Evolutionary conservation across 2,329 filamentous ascomycete species (phyloP), one percentile per base, ranked within the genome.

Genomic region (Elsinoe perseae): DNA sequence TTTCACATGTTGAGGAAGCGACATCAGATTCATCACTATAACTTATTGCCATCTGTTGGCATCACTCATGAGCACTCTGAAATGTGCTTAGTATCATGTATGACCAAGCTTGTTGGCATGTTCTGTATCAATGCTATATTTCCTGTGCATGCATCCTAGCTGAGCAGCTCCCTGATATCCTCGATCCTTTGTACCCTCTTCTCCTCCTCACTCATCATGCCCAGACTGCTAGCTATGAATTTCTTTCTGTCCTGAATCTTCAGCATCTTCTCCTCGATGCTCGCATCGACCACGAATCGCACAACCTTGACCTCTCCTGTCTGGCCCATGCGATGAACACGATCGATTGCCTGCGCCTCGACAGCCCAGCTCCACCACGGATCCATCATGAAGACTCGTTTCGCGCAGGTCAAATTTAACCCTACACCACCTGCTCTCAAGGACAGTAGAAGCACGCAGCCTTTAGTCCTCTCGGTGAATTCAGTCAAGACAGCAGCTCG

Each of bases 301-400:
- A 85, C 85, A 0, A 98, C 91, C 56, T 83, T 82, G 1, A 98
- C 93, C 65, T 92, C 87, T 14, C 83, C 80, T 50, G 87, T 84
- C 70, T 98, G 93, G 0, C 93, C 93, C 88, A 98, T 96, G 7
- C 93, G 83, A 74, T 98, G 93, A 30, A 98, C 90, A 1, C 93
- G 88, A 73, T 98, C 93, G 66, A 98, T 97, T 7, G 93, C 93
- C 72, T 98, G 93, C 4, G 91, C 89, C 72, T 98, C 93, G 10
- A 97, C 85, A 0, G 93, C 91, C 71, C 92, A 98, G 67, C 88
- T 95, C 93, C 93, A 98, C 93, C 93, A 98, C 0, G 93, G 93
- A 70, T 98, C 93, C 93, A 98, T 97, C 87, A 98, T 95, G 74
- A 86, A 98, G 4, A 98, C 95, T 55, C 88, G 78, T 61, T 85